Conservation (phyloP, 257 asterid genomes). For the Fraxinus cuspidata region DNA sequence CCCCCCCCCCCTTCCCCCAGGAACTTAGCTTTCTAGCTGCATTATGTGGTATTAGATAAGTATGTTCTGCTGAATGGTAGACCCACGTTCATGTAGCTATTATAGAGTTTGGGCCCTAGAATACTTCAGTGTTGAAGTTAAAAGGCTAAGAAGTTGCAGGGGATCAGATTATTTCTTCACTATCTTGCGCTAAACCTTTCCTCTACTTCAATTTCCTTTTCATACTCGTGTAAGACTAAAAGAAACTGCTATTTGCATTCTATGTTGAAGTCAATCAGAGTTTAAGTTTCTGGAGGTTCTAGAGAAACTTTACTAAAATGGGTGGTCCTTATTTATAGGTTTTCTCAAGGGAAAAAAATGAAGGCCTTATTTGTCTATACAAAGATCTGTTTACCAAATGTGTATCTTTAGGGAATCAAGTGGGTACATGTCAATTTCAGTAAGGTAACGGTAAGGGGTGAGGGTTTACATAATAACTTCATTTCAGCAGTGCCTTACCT, state of each 20-base stretch:
- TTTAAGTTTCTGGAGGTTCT: not conserved
- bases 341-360: not conserved
- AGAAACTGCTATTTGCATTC: not conserved
- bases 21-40: not conserved
- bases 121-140: not conserved
- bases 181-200: not conserved
- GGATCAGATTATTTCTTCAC: not conserved
- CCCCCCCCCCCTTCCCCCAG: not conserved
- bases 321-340: not conserved
- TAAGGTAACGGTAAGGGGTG: not conserved
- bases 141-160: not conserved
- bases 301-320: conserved; percentile 8
- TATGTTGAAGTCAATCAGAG: not conserved
- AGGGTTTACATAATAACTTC: not conserved
- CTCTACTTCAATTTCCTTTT: not conserved
- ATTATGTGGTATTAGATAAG: not conserved
- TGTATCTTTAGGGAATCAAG: not conserved
- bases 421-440: not conserved
- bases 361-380: not conserved
- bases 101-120: not conserved
- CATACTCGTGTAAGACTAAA: not conserved
- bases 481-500: not conserved
- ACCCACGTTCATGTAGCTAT: not conserved
- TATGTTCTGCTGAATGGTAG: not conserved
- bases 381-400: not conserved